Percentiles rank a stretch among this genome's conserved stretches.
Conservation (phyloP, 2,329 filamentous ascomycete genomes). For the Nigrospora osmanthi region DNA sequence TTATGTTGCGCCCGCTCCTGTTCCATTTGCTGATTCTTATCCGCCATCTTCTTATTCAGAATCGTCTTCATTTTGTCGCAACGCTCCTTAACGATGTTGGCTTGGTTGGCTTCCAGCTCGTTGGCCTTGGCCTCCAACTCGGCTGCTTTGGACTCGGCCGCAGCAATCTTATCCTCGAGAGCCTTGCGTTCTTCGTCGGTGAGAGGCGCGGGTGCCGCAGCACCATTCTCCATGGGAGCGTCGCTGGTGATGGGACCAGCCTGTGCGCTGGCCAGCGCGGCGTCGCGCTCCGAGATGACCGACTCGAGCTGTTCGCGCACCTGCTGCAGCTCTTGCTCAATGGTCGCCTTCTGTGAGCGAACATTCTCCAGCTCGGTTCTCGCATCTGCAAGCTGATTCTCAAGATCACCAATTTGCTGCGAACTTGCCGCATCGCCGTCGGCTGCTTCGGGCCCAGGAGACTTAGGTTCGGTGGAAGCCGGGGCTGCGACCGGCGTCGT, state of each 20-base stretch:
- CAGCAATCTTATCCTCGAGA: constrained; percentile 54
- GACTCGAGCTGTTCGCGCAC: constrained; percentile 53
- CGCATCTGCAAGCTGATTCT: constrained; percentile 39
- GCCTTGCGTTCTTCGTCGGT: constrained; percentile 51
- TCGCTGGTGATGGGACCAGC: constrained; percentile 16
- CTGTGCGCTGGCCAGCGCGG: constrained; percentile 38
- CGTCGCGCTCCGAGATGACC: constrained; percentile 57
- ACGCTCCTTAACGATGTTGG: constrained; percentile 53
- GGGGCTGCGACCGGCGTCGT: constrained; percentile 22
- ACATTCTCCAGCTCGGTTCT: constrained; percentile 58
- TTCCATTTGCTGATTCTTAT: constrained; percentile 47
- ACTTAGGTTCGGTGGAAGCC: background rate
- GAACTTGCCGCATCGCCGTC: constrained; percentile 26
- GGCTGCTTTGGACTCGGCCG: constrained; percentile 52
- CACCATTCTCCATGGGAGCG: constrained; percentile 19
- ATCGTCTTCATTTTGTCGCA: constrained; percentile 63
- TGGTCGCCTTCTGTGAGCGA: constrained; percentile 57
- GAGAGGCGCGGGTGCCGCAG: constrained; percentile 21
- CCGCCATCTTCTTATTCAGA: constrained; percentile 63
- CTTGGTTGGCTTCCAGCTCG: constrained; percentile 55
- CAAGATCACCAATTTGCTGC: constrained; percentile 39
- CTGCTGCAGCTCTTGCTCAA: constrained; percentile 55
- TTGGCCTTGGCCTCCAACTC: constrained; percentile 58
- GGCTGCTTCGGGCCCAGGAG: background rate
- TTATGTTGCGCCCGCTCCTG: constrained; percentile 33